phyloP scores from a whole-genome alignment of 2,329 filamentous ascomycete species.

The Knoxdaviesia capensis region DNA sequence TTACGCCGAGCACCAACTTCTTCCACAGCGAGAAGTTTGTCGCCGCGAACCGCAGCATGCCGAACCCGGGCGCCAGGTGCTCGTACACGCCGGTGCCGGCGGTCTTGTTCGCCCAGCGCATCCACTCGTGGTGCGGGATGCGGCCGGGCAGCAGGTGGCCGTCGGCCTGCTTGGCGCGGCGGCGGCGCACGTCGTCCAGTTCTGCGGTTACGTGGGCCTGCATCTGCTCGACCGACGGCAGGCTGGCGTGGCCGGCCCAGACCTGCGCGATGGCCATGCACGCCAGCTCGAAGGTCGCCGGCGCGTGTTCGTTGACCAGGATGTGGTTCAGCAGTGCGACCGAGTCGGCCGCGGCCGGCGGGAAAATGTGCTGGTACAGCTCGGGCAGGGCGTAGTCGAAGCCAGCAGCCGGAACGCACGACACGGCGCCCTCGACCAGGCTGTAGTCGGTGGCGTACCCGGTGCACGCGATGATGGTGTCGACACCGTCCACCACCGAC shows the following conservation, averaged over 20 bases:
- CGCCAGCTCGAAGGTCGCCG: conserved; percentile 19
- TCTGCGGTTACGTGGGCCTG: conserved; percentile 5
- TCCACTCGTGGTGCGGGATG: conserved; percentile 15
- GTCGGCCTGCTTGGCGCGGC: neutral
- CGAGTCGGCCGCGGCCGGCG: conserved; percentile 18
- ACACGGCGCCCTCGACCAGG: conserved; percentile 11
- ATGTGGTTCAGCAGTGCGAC: conserved; percentile 21
- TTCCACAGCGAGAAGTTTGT: conserved; percentile 16
- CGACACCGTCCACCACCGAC: conserved; percentile 5
- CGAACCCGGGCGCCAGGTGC: conserved; percentile 18
- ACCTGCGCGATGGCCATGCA: conserved; percentile 22
- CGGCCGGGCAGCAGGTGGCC: conserved; percentile 4
- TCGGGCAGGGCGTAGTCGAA: conserved; percentile 11
- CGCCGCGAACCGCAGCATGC: conserved; percentile 21
- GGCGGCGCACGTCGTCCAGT: no score
- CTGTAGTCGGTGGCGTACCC: conserved; percentile 14
- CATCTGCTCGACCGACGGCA: conserved; percentile 19
- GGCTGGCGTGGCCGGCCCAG: conserved; percentile 16
- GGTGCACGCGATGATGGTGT: conserved; percentile 14
- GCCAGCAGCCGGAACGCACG: conserved; percentile 6
- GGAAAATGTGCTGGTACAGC: conserved; percentile 24
- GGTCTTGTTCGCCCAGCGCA: conserved; percentile 18
- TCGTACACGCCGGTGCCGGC: conserved; percentile 19
- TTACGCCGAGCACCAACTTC: conserved; percentile 17
- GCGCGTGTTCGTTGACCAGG: conserved; percentile 14